Base-by-base conservation (phyloP, 2,329 filamentous ascomycete species). In the Epichloe coenophiala region DNA sequence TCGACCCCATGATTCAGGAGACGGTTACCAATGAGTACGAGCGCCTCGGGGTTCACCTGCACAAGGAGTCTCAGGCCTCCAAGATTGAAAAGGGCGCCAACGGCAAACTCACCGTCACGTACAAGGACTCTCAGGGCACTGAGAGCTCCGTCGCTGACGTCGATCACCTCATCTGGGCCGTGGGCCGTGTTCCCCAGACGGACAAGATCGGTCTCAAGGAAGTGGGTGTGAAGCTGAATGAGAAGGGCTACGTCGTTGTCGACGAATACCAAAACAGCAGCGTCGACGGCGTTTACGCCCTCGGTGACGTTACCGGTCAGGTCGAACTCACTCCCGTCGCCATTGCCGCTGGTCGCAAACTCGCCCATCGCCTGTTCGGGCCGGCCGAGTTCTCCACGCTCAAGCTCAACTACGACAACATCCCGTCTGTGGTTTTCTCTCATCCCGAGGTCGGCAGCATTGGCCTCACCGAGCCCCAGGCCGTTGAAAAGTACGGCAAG, bases 1-100 rank as follows among this genome's bases (percentile, higher is more conserved):
- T 94, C 62, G 88, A 95, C 65, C 88, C 88, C 53, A 84, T 94
- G 79, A 78, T 95, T 51, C 87, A 93, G 68, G 86, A 94, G 57
- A 76, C 77, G 48, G 78, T 91, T 15, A 84, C 81, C 31, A 77
- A 78, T 51, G 86, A 93, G 68, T 94, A 94, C 66, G 84, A 90
- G 71, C 77, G 84, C 38, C 74, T 88, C 52, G 88, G 88, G 52
- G 76, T 94, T 53, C 75, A 86, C 57, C 65, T 94, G 54, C 87
- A 94, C 76, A 87, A 83, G 70, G 70, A 80, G 54, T 84, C 82
- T 7, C 71, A 76, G 45, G 73, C 79, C 55, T 80, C 73, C 58
- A 85, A 83, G 66, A 71, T 93, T 35, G 86, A 89, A 62, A 83
- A 84, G 71, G 78, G 84, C 59, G 68, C 75, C 51, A 81, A 83